These are phyloP conservation scores for Ophiostoma angusticollis DNA, from an alignment of 2,329 filamentous ascomycete species.

Conservation along the genomic window DNA sequence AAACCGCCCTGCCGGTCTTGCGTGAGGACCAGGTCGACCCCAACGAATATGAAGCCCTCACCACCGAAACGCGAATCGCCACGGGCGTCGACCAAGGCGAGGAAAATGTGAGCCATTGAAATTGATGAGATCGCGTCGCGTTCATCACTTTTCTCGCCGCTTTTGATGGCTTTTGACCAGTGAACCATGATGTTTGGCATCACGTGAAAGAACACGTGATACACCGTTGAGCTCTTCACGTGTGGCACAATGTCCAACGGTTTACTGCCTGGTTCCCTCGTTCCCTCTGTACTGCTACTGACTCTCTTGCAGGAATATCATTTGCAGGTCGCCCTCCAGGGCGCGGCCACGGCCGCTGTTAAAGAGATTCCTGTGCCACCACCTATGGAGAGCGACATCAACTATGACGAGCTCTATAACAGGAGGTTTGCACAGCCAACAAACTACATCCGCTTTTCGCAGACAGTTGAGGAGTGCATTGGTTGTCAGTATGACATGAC, in stretches of 20 bases:
- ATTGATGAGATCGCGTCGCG: conserved; percentile 8
- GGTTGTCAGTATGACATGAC: conserved; percentile 91
- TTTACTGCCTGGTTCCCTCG: not conserved
- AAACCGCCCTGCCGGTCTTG: conserved; percentile 76
- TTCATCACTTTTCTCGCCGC: conserved; percentile 14
- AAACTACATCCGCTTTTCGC: conserved; percentile 94
- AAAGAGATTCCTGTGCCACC: conserved; percentile 55
- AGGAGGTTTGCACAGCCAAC: conserved; percentile 68
- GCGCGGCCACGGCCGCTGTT: conserved; percentile 40
- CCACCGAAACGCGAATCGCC: conserved; percentile 73
- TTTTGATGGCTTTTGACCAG: conserved; percentile 12
- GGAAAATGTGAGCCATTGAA: conserved; percentile 69
- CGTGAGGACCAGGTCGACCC: conserved; percentile 84
- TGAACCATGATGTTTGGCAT: no score
- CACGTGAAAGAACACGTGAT: conserved; percentile 29
- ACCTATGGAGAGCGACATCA: conserved; percentile 49
- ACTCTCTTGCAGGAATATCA: conserved; percentile 66
- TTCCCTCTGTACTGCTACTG: conserved; percentile 15
- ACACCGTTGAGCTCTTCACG: not conserved
- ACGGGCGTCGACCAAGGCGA: conserved; percentile 95
- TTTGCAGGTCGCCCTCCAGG: conserved; percentile 66
- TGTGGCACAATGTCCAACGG: not conserved
- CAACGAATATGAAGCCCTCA: conserved; percentile 73
- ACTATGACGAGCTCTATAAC: conserved; percentile 84
- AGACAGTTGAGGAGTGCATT: conserved; percentile 92